Conservation (phyloP, 495 filamentous ascomycete species). For the Lepidopterella palustris region DNA sequence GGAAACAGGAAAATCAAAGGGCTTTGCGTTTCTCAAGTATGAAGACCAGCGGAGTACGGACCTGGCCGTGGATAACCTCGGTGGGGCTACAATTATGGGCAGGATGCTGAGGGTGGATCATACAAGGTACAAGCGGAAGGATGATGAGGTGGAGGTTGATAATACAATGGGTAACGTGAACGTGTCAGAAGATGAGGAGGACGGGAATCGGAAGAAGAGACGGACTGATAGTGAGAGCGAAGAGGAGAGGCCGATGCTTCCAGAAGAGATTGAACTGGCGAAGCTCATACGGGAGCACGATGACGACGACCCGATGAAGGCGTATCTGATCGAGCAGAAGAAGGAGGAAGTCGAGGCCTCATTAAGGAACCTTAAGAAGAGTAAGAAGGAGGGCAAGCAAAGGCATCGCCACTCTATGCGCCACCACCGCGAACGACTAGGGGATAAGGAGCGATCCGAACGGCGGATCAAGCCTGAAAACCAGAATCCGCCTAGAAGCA, state of each 20-base stretch:
- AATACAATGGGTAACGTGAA: constrained; percentile 25
- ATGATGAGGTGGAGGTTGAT: constrained; percentile 73
- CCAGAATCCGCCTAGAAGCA: not conserved
- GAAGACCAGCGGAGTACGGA: constrained; percentile 96
- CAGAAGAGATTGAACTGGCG: constrained; percentile 70
- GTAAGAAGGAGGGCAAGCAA: constrained; percentile 35
- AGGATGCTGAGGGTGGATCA: constrained; percentile 84
- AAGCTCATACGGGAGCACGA: constrained; percentile 73
- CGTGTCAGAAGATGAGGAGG: constrained; percentile 20
- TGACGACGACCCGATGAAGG: constrained; percentile 97
- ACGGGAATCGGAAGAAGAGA: constrained; percentile 36
- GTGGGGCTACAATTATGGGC: constrained; percentile 76
- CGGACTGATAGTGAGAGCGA: constrained; percentile 35
- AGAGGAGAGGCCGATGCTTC: constrained; percentile 44
- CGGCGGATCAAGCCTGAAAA: not conserved
- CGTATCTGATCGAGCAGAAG: constrained; percentile 80
- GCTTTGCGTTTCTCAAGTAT: constrained; percentile 95
- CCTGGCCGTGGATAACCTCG: constrained; percentile 90
- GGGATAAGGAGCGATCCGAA: not conserved
- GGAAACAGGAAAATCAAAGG: constrained; percentile 87
- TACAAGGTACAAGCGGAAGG: constrained; percentile 77
- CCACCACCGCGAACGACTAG: constrained; percentile 32
- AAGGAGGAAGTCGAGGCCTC: constrained; percentile 75
- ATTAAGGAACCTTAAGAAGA: constrained; percentile 48
- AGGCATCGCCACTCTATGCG: constrained; percentile 48